A percentile compares a stretch with the other conserved stretches of the same genome.
These are phyloP conservation scores for Talaromyces funiculosus DNA, from an alignment of 2,329 filamentous ascomycete genomes.

Conservation along the genomic window DNA sequence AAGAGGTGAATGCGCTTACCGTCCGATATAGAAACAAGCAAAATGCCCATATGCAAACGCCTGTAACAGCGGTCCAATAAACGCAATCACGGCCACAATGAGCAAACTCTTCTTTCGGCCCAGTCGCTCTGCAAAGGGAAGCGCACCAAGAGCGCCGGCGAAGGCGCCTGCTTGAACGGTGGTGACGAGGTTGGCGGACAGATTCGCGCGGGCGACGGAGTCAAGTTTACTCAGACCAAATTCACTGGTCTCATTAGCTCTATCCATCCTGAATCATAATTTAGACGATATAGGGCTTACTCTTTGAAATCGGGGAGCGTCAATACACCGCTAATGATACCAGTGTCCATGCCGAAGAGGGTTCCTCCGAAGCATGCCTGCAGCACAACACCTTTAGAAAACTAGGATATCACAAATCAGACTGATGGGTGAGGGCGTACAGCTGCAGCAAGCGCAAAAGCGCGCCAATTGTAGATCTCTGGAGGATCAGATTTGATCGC, in stretches of 20 bases:
- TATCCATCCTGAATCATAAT: background rate
- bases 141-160: slow-evolving; percentile 15
- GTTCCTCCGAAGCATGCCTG: slow-evolving; percentile 63
- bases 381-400: background rate
- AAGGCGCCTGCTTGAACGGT: slow-evolving; percentile 66
- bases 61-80: slow-evolving; percentile 60
- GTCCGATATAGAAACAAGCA: background rate
- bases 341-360: slow-evolving; percentile 62
- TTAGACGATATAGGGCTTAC: slow-evolving; percentile 28
- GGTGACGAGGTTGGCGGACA: slow-evolving; percentile 49
- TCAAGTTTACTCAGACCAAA: slow-evolving; percentile 59
- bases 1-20: background rate
- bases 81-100: slow-evolving; percentile 52
- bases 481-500: slow-evolving; percentile 63
- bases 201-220: slow-evolving; percentile 22
- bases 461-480: slow-evolving; percentile 66
- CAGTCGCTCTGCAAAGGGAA: slow-evolving; percentile 45
- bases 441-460: slow-evolving; percentile 58
- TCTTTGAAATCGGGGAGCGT: slow-evolving; percentile 54
- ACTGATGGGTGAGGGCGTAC: slow-evolving; percentile 25
- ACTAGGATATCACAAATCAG: too few relatives aligned
- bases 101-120: slow-evolving; percentile 55
- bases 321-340: slow-evolving; percentile 63
- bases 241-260: slow-evolving; percentile 34
- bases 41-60: background rate